phyloP scores from a whole-genome alignment of 2,329 filamentous ascomycete genomes.

The Pseudogymnoascus sp. region DNA sequence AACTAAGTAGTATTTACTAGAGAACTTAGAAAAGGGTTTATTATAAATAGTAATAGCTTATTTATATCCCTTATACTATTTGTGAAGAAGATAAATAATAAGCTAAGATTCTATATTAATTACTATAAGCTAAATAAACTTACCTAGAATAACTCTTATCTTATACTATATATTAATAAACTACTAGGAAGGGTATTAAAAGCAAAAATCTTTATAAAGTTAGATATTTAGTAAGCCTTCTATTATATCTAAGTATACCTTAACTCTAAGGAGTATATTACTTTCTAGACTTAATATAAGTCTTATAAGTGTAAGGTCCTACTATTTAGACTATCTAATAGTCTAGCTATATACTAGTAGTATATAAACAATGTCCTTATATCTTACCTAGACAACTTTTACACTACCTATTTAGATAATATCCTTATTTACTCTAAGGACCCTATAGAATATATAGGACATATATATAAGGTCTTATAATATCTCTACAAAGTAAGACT shows the following conservation, averaged over 20 bases:
- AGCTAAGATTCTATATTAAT: background rate
- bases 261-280: no score
- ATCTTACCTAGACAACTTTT: conserved; percentile 8
- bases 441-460: conserved; percentile 2
- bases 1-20: no score
- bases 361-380: conserved; percentile 11
- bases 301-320: conserved; percentile 13
- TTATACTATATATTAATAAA: background rate
- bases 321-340: conserved; percentile 13
- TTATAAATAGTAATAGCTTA: background rate
- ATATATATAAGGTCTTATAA: conserved; percentile 6
- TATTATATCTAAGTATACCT: no score
- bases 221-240: background rate
- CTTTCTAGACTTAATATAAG: no score
- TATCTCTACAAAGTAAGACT: background rate
- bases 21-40: no score
- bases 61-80: background rate
- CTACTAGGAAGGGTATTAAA: background rate
- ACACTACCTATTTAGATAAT: conserved; percentile 13
- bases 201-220: background rate
- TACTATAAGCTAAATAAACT: background rate
- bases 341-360: conserved; percentile 6
- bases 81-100: background rate
- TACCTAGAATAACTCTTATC: no score
- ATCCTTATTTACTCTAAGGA: conserved; percentile 12